Base-by-base conservation (phyloP, 257 asterid species). In the Solanum sitiens region DNA sequence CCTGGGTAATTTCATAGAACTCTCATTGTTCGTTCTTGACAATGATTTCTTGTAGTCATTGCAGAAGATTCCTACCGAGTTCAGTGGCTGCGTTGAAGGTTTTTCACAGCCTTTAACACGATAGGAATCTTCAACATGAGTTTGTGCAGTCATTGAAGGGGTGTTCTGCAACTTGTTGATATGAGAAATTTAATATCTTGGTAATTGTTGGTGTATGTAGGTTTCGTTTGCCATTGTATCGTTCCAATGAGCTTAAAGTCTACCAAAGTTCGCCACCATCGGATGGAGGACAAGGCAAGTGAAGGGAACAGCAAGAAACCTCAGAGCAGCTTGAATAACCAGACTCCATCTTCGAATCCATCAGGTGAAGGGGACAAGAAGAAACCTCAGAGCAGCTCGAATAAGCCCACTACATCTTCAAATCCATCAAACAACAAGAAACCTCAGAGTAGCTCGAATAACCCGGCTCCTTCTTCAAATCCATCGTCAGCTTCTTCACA, bases 161-260 rank as follows among this genome's bases (percentile, higher is more conserved):
- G 40, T 79, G 40, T 45, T 79, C 25, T 15, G 8, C 67, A 45
- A 45, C 84, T 45, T 27, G 65, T 4, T 45, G 84, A 25, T 71
- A 14, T 77, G 65, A 44, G 61, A 77, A 44, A 15, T 8, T 79
- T 44, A 27, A 30, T 65, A 5, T 50, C 70, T 82, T 80, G 1
- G 42, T 79, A 30, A 80, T 3, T 47, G 11, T 82, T 82, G 70
- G 70, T 11, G 6, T 50, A 44, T 11, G 11, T 50, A 82, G 85
- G 85, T 82, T 82, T 82, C 70, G 37, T 82, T 82, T 82, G 70
- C 44, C 85, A 50, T 75, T 95, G 98, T 88, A 93, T 95, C 11
- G 91, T 95, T 83, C 98, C 98, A 1, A 94, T 83, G 87, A 95
- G 87, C 92, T 89, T 94, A 88, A 94, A 92, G 89, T 87, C 95